Percentiles rank a stretch among this genome's conserved stretches.
Conservation (phyloP, 2,329 filamentous ascomycete species). For the Orbilia ellipsospora region DNA sequence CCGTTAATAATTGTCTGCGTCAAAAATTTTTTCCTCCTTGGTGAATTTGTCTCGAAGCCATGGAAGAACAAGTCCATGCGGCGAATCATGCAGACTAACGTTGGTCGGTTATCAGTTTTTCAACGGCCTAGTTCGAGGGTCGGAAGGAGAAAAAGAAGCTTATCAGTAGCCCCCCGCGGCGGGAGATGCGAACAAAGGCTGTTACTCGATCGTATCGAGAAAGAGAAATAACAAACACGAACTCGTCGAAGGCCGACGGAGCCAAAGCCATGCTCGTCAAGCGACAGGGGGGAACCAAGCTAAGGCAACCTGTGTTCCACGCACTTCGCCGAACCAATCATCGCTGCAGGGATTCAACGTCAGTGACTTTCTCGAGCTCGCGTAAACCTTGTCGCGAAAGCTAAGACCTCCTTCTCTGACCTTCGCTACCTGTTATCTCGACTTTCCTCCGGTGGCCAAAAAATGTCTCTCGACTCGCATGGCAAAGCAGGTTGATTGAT, state of each 20-base stretch:
- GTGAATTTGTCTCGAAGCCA: neutral
- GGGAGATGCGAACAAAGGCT: slow-evolving; percentile 8
- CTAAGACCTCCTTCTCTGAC: slow-evolving; percentile 27
- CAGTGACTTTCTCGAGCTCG: slow-evolving; percentile 36
- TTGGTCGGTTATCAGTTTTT: too few species aligned
- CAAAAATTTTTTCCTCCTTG: neutral
- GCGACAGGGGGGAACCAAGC: too few species aligned
- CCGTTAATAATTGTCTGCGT: neutral
- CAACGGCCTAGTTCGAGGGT: neutral
- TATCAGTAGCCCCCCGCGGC: slow-evolving; percentile 52
- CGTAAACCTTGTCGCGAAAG: slow-evolving; percentile 45
- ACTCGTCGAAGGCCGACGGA: slow-evolving; percentile 20
- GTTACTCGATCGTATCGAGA: slow-evolving; percentile 55
- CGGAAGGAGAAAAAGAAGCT: slow-evolving; percentile 15
- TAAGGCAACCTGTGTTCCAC: slow-evolving; percentile 25
- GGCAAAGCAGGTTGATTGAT: slow-evolving; percentile 13
- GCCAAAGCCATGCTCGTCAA: neutral
- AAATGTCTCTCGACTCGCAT: slow-evolving; percentile 32
- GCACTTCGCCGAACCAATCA: slow-evolving; percentile 54
- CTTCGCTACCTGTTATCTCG: slow-evolving; percentile 40
- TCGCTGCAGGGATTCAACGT: slow-evolving; percentile 22
- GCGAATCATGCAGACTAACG: too few species aligned
- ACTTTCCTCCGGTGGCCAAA: slow-evolving; percentile 47
- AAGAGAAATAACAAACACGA: slow-evolving; percentile 37
- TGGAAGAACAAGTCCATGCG: neutral